Evolutionary conservation across 257 asterid species (phyloP), one percentile per base, ranked within the genome.

Genomic region (Thymus mandschuricus): DNA sequence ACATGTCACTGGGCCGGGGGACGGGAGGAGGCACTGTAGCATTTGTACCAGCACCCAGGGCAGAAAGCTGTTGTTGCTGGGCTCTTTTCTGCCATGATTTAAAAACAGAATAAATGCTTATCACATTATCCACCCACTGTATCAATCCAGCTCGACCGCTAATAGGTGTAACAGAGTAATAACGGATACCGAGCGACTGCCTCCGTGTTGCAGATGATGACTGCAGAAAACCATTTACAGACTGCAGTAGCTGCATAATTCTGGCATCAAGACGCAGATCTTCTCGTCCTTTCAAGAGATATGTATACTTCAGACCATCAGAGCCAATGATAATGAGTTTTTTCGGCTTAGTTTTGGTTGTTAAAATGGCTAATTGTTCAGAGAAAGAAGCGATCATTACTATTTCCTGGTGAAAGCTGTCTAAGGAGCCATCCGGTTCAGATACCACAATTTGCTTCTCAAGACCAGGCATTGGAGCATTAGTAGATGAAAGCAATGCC

Each of bases 191-290:
- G 69, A 91, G 86, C 67, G 97, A 86, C 80, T 80, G 92, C 79
- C 87, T 78, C 61, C 85, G 83, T 65, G 92, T 86, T 68, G 84
- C 89, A 72, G 95, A 74, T 72, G 92, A 88, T 72, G 97, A 89
- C 80, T 80, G 85, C 69, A 95, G 88, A 78, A 89, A 92, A 76
- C 96, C 92, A 82, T 95, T 88, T 45, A 95, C 84, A 73, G 98
- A 93, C 82, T 92, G 98, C 78, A 95, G 84, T 68, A 95, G 83
- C 88, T 95, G 99, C 99, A 95, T 95, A 81, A 91, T 92, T 80
- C 99, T 87, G 80, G 99, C 99, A 87, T 95, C 99, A 64, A 95
- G 99, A 57, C 98, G 99, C 77, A 95, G 82, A 81, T 95, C 99
- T 79, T 95, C 99, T 76, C 99, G 90, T 62, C 99, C 99, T 91